Base-by-base conservation (phyloP, 371 early-diverging fungal species). In the Umbelopsis sp. region DNA sequence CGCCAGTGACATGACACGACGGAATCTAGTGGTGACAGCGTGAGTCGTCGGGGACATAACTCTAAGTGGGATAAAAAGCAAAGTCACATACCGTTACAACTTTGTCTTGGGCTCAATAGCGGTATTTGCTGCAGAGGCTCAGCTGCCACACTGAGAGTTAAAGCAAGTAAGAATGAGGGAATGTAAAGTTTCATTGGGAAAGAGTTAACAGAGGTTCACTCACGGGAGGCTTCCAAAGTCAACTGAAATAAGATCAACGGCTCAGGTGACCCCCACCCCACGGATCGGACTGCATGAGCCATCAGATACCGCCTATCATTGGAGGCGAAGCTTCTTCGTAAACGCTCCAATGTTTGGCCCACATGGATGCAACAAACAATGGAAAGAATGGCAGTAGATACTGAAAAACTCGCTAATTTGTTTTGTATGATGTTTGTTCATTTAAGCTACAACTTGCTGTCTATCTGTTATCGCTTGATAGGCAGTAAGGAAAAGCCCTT, bases 1-100 rank as follows among this genome's bases (percentile, higher is more conserved):
- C 71, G 67, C 74, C 78, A 78, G 65, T 81, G 77, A 25, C 86
- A 85, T 18, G 86, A 85, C 25, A 82, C 63, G 12, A 74, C 72
- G 20, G 71, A 67, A 4, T 63, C 78, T 77, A 7, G 52, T 63
- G 29, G 7, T 11, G 18, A 18, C 29, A 50, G 35, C 8, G 12
- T 48, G n/a, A 48, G 65, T 44, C 65, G 65, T 44, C 65, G 46
- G 44, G 12, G 44, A 45, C 41, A 25, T 57, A 57, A 35, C 41
- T 12, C 7, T 4, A 35, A 57, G 32, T 22, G 18, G 35, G 35
- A 35, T 24, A 24, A 16, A 37, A 57, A 57, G 57, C 18, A 18
- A 37, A 35, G 57, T 57, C 57, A 57, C 57, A 35, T 35, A 57
- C 57, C 57, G 35, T 57, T 57, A 35, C 57, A 57, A 2, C 57